Base-by-base conservation (phyloP, 208 protist species). In the Leishmania turanica region DNA sequence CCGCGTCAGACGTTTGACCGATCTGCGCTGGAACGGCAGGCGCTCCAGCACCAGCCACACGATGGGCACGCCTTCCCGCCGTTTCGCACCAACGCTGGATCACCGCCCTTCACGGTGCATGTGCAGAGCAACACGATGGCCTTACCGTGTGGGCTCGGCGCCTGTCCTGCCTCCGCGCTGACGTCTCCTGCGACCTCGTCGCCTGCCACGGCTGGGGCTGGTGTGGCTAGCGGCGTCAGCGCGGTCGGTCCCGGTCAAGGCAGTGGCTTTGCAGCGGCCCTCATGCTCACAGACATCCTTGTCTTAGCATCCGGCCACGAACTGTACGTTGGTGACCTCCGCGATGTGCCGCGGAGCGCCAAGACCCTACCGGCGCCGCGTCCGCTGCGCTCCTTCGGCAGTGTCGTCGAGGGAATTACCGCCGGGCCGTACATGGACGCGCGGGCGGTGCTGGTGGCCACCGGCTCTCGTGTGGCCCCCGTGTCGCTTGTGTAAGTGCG, bases 51-150 rank as follows among this genome's bases (percentile, higher is more conserved):
- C 34, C 34, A 56, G 53, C 40, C 17, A 40, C 47, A 34, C 45
- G 11, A 34, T 6, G 65, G 21, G 24, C 4, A 34, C 21, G 24
- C 65, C 31, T 74, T 68, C 21, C 45, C 75, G 19, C 15, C 34
- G 21, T 31, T 53, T 72, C 40, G 45, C 19, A 21, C 56, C 75
- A 78, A n/a, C 58, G 27, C 82, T 49, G 74, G 19, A 34, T 51
- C 49, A 13, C 58, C 37, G 21, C 65, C 79, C 42, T 81, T 80
- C 53, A 83, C 72, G 45, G 74, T 87, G 47, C 86, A 84, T 65
- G 83, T 87, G 54, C 82, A 81, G 72, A 86, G 86, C 60, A 84
- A 54, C 74, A 70, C 75, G 27, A 78, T 84, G 79, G 82, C 82
- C 31, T 68, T 87, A 15, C 79, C 75, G 9, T 34, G 51, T 54